A percentile compares a stretch with the other conserved stretches of the same genome.
Conservation (phyloP, 2,329 filamentous ascomycete genomes). For the Tolypocladium ovalisporum region DNA sequence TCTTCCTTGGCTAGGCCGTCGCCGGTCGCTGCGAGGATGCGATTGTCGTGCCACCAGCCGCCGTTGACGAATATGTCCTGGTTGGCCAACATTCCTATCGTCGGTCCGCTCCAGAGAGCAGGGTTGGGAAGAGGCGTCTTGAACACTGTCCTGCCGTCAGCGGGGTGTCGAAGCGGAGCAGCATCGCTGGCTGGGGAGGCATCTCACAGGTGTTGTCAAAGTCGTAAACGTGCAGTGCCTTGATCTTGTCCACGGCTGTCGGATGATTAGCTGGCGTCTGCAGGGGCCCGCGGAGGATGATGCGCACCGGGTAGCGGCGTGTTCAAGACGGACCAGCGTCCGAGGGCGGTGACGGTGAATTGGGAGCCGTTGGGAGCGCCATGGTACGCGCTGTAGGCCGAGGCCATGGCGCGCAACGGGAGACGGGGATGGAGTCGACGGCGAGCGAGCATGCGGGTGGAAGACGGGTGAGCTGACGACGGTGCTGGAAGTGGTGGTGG, state of each 20-base stretch:
- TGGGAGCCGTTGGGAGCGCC: conserved; percentile 19
- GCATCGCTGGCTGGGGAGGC: background rate
- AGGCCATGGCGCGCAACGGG: conserved; percentile 24
- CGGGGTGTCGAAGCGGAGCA: background rate
- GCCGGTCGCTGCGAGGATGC: conserved; percentile 77
- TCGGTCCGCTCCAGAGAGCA: conserved; percentile 71
- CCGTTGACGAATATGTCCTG: conserved; percentile 71
- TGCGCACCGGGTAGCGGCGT: conserved; percentile 55
- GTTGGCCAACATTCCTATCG: conserved; percentile 65
- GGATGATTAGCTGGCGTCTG: background rate
- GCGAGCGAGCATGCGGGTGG: conserved; percentile 13
- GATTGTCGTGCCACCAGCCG: conserved; percentile 94
- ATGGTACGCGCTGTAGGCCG: conserved; percentile 26
- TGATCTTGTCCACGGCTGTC: conserved; percentile 55
- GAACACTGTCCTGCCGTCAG: conserved; percentile 56
- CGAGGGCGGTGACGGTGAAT: conserved; percentile 61
- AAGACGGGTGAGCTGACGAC: background rate
- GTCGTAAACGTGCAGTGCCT: conserved; percentile 83
- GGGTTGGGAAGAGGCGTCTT: conserved; percentile 82
- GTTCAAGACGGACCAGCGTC: conserved; percentile 73
- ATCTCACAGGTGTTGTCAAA: conserved; percentile 86
- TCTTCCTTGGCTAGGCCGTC: conserved; percentile 76
- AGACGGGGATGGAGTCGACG: conserved; percentile 10
- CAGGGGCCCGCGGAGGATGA: conserved; percentile 8
- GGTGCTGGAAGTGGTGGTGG: background rate